Evolutionary conservation across 2,329 filamentous ascomycete genomes (phyloP), one percentile per base, ranked within the genome.

Genomic region (Paecilomyces sp.): DNA sequence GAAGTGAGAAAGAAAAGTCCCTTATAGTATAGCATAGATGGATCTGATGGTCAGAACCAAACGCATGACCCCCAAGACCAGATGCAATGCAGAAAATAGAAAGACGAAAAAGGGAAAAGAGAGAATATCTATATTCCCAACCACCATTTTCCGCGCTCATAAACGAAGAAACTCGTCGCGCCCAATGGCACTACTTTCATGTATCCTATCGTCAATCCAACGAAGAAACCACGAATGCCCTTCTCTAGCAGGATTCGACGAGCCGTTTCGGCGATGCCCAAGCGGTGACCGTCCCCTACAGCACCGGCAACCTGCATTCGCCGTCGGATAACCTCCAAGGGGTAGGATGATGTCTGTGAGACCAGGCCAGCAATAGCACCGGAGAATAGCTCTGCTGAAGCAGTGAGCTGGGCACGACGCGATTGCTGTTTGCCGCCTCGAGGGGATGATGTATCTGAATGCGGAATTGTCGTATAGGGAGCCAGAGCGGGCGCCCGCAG

Each of bases 221-320:
- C 88, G 74, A 91, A 99, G 78, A 96, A 97, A 0, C 94, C 94
- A 56, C 83, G 82, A 61, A 88, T 76, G 0, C 94, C 94, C 59
- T 82, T 83, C 76, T 97, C 91, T 54, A 82, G 78, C 66, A 86
- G 86, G 63, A 99, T 94, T 71, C 86, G 83, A 64, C 77, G 78
- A 2, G 87, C 87, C 1, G 93, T 96, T 77, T 97, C 93, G 15
- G 79, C 78, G 64, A 99, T 90, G 56, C 86, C 82, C 54, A 96
- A 76, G 54, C 90, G 81, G 67, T 86, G 90, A 0, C 93, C 92
- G 72, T 97, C 92, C 1, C 94, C 94, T 0, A 97, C 91, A 0
- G 93, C 92, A 11, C 93, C 94, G 55, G 91, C 90, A 13, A 99
- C 94, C 73, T 99, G 94, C 93, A 99, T 97, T 55, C 94, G 83